Percentiles rank a stretch among this genome's conserved stretches.
phyloP scores from a whole-genome alignment of 2,329 filamentous ascomycete genomes.

The Ascochyta koolunga region DNA sequence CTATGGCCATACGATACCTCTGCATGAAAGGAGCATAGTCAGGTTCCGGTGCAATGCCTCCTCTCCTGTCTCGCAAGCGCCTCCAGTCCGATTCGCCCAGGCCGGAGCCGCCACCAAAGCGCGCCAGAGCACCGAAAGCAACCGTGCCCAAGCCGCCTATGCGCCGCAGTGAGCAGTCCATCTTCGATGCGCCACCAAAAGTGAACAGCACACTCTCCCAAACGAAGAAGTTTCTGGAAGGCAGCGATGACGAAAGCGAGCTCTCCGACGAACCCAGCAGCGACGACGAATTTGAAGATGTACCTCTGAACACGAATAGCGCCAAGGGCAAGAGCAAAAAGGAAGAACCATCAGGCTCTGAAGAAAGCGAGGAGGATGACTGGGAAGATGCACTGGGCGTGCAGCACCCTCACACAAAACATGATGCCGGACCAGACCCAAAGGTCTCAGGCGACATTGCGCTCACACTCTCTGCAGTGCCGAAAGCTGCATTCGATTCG shows the following conservation, averaged over 20 bases:
- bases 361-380: constrained; percentile 49
- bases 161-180: constrained; percentile 43
- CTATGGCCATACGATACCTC: background rate
- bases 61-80: constrained; percentile 71
- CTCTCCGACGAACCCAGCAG: constrained; percentile 52
- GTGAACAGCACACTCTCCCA: constrained; percentile 39
- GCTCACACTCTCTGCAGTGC: constrained; percentile 63
- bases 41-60: constrained; percentile 62
- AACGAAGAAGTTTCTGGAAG: constrained; percentile 48
- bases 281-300: constrained; percentile 58
- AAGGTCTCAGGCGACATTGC: constrained; percentile 72
- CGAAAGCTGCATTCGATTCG: constrained; percentile 32
- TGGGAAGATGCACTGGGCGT: constrained; percentile 49
- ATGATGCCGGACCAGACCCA: constrained; percentile 48
- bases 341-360: constrained; percentile 36
- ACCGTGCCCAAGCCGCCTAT: constrained; percentile 22
- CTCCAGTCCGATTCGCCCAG: constrained; percentile 57
- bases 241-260: constrained; percentile 49
- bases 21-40: background rate
- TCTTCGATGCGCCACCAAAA: constrained; percentile 51
- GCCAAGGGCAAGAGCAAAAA: constrained; percentile 53
- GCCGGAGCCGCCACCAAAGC: constrained; percentile 41
- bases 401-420: constrained; percentile 41
- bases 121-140: constrained; percentile 24
- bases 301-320: constrained; percentile 35